Conservation (phyloP, 169 alveolate genomes). For the Plasmodium vivax region DNA sequence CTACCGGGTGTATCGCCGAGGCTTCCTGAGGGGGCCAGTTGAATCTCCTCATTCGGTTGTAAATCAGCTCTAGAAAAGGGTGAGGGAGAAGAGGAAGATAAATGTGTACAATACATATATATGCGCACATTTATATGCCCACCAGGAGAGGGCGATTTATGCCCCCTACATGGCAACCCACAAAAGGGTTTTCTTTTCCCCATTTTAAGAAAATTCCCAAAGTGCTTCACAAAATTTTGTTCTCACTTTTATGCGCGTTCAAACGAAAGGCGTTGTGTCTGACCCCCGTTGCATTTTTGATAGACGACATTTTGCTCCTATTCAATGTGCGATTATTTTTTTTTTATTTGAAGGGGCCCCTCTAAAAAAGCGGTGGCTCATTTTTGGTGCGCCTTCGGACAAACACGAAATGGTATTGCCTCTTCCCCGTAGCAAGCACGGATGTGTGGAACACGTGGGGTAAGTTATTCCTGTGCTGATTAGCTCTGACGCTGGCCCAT, state of each 20-base stretch:
- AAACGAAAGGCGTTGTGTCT: conserved; percentile 70
- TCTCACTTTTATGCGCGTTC: conserved; percentile 68
- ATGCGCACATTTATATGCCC: not conserved
- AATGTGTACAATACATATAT: not conserved
- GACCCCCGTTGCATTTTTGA: conserved; percentile 53
- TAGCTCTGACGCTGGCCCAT: not conserved
- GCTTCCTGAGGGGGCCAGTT: conserved; percentile 73
- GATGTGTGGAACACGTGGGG: not conserved
- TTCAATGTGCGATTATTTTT: not conserved
- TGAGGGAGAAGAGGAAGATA: not conserved
- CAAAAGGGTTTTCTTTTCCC: not conserved
- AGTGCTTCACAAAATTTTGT: not conserved
- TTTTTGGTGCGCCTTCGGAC: not conserved
- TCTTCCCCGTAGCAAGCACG: not conserved
- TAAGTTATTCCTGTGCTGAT: not conserved
- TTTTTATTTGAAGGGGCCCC: not conserved
- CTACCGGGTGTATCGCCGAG: conserved; percentile 73
- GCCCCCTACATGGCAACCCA: not conserved
- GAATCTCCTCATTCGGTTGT: conserved; percentile 66
- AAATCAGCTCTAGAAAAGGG: conserved; percentile 13
- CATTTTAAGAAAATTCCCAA: not conserved
- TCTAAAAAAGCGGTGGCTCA: not conserved
- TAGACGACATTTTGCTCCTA: conserved; percentile 24
- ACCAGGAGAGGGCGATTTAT: not conserved
- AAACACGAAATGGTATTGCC: not conserved